Conservation (phyloP, 2,329 filamentous ascomycete genomes). For the Setomelanomma holmii region DNA sequence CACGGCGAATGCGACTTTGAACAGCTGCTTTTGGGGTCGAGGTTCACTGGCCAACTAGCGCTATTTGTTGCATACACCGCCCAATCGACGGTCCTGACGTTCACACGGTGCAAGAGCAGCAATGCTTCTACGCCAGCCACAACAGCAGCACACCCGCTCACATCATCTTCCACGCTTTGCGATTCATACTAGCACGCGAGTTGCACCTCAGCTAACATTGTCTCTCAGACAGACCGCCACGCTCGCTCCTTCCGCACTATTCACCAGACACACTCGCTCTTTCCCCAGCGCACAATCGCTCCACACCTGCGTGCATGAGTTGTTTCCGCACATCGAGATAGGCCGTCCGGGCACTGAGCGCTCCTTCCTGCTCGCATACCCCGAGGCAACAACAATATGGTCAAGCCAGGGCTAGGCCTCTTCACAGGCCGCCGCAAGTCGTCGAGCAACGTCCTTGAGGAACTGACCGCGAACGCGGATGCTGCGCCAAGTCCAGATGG, state of each 20-base stretch:
- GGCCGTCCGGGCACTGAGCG: conserved; percentile 27
- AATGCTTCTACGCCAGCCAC: background rate
- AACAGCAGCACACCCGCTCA: background rate
- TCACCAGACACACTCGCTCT: conserved; percentile 4
- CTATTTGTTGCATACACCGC: background rate
- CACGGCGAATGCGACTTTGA: background rate
- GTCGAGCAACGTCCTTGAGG: conserved; percentile 44
- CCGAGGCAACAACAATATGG: conserved; percentile 27
- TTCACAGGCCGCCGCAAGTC: conserved; percentile 48
- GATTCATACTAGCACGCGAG: background rate
- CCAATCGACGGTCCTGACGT: background rate
- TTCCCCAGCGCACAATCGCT: conserved; percentile 3
- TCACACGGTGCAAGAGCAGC: background rate
- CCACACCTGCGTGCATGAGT: conserved; percentile 25
- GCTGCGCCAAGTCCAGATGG: conserved; percentile 29
- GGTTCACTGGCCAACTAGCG: background rate
- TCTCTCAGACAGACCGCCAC: conserved; percentile 7
- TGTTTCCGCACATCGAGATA: conserved; percentile 17
- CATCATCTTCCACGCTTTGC: background rate
- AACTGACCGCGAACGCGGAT: conserved; percentile 21
- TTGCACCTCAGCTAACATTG: conserved; percentile 12
- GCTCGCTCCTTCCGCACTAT: conserved; percentile 8
- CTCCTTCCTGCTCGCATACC: conserved; percentile 6
- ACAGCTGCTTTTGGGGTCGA: background rate
- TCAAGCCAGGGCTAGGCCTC: conserved; percentile 40